phyloP scores from a whole-genome alignment of 208 protist species.

The Crithidia brevicula region DNA sequence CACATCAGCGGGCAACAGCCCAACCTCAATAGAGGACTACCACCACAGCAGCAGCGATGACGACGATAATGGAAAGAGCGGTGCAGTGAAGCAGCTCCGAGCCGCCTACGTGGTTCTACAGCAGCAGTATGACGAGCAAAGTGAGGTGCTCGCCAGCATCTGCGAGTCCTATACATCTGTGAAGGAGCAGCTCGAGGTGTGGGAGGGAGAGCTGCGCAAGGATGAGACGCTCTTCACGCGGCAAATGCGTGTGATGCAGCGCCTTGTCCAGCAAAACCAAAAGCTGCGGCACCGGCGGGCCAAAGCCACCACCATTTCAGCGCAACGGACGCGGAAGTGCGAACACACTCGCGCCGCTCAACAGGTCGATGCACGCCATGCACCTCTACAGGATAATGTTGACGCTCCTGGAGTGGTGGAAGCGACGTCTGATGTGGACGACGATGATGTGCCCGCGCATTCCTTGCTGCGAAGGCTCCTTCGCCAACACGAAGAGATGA shows the following conservation, averaged over 20 bases:
- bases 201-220: slow-evolving; percentile 68
- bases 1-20: not conserved
- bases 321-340: too few relatives aligned
- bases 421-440: not conserved
- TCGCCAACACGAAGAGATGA: not conserved
- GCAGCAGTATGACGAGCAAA: slow-evolving; percentile 34
- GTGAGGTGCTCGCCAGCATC: slow-evolving; percentile 19
- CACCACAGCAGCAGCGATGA: not conserved
- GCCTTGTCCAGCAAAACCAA: slow-evolving; percentile 57
- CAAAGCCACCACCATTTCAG: too few relatives aligned
- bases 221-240: slow-evolving; percentile 78
- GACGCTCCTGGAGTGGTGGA: too few relatives aligned
- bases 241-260: slow-evolving; percentile 65
- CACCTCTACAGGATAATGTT: too few relatives aligned
- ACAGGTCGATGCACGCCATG: too few relatives aligned
- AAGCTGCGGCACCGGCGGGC: slow-evolving; percentile 33
- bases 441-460: not conserved
- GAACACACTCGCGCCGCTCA: too few relatives aligned
- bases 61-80: not conserved
- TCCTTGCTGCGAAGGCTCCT: not conserved
- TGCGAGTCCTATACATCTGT: slow-evolving; percentile 19
- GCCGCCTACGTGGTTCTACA: slow-evolving; percentile 21
- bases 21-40: not conserved
- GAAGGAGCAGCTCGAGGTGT: slow-evolving; percentile 54
- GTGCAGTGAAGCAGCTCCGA: not conserved